Conservation (phyloP, 2,329 filamentous ascomycete genomes). For the Fusarium setosum region DNA sequence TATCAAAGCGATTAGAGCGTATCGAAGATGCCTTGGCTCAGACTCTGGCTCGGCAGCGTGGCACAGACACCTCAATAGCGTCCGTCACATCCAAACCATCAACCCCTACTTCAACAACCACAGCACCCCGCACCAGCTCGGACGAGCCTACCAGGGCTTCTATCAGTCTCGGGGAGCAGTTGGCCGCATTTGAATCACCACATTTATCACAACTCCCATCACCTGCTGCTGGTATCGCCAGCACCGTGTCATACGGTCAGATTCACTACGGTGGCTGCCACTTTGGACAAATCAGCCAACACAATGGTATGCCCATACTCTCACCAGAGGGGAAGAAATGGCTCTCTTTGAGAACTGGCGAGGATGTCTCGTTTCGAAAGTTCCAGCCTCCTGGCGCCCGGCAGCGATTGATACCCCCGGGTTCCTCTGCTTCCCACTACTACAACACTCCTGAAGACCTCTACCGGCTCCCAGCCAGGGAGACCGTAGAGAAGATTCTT, state of each 20-base stretch:
- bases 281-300: slow-evolving; percentile 38
- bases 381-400: not conserved
- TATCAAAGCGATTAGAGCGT: slow-evolving; percentile 34
- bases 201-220: not conserved
- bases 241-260: slow-evolving; percentile 34
- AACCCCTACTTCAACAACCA: slow-evolving; percentile 4
- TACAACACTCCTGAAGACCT: slow-evolving; percentile 5
- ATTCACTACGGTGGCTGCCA: slow-evolving; percentile 38
- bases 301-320: slow-evolving; percentile 38
- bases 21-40: slow-evolving; percentile 36
- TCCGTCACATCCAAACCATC: slow-evolving; percentile 8
- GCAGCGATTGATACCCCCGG: not conserved
- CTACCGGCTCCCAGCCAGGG: slow-evolving; percentile 36
- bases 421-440: not conserved
- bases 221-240: slow-evolving; percentile 10
- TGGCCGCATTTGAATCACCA: slow-evolving; percentile 14
- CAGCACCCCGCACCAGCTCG: not conserved
- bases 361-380: slow-evolving; percentile 8
- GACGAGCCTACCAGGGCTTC: not conserved
- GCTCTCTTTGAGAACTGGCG: slow-evolving; percentile 32
- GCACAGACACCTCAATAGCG: not conserved
- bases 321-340: slow-evolving; percentile 36
- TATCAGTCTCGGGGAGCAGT: slow-evolving; percentile 14
- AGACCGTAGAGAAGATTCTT: slow-evolving; percentile 41
- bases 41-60: slow-evolving; percentile 20